A percentile compares a stretch with the other conserved stretches of the same genome.
Evolutionary conservation across 23 red algal species (phyloP).

Genomic region (Cyanidiococcus yangmingshanensis): DNA sequence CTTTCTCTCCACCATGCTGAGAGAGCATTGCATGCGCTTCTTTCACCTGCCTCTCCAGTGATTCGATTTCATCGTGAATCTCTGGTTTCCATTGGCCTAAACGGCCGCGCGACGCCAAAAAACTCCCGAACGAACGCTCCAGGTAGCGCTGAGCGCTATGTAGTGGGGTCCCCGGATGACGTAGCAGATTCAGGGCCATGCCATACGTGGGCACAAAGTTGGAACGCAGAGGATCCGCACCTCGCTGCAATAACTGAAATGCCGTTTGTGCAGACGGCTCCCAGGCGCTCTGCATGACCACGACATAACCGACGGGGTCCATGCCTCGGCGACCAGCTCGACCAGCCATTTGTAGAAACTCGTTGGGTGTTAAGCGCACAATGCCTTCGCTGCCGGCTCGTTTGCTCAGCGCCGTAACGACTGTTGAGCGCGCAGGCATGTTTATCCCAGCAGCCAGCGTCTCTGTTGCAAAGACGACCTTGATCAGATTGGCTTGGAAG

Average conservation of each 20-base stretch:
- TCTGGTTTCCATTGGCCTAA: neutral
- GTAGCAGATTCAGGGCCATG: conserved; percentile 88
- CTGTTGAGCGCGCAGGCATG: conserved; percentile 60
- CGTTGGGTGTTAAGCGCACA: conserved; percentile 42
- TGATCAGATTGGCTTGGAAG: conserved; percentile 88
- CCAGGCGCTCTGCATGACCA: conserved; percentile 57
- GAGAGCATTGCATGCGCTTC: neutral
- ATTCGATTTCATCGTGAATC: neutral
- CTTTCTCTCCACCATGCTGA: conserved; percentile 16
- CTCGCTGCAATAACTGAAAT: conserved; percentile 44
- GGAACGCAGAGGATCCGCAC: conserved; percentile 56
- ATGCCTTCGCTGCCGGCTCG: conserved; percentile 42
- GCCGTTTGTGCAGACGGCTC: conserved; percentile 51
- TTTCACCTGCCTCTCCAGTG: neutral
- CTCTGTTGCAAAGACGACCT: conserved; percentile 95
- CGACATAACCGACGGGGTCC: conserved; percentile 61
- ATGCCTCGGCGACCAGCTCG: conserved; percentile 83
- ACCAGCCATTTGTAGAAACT: conserved; percentile 92
- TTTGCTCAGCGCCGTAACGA: conserved; percentile 25
- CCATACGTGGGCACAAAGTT: conserved; percentile 80
- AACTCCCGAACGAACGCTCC: conserved; percentile 19
- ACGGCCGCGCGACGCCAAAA: conserved; percentile 3
- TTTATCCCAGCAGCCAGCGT: conserved; percentile 97
- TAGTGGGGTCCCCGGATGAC: conserved; percentile 1
- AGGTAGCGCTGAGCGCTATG: neutral